Evolutionary conservation across 2,329 filamentous ascomycete species (phyloP), one percentile per base, ranked within the genome.

Genomic region (Annulohypoxylon truncatum): DNA sequence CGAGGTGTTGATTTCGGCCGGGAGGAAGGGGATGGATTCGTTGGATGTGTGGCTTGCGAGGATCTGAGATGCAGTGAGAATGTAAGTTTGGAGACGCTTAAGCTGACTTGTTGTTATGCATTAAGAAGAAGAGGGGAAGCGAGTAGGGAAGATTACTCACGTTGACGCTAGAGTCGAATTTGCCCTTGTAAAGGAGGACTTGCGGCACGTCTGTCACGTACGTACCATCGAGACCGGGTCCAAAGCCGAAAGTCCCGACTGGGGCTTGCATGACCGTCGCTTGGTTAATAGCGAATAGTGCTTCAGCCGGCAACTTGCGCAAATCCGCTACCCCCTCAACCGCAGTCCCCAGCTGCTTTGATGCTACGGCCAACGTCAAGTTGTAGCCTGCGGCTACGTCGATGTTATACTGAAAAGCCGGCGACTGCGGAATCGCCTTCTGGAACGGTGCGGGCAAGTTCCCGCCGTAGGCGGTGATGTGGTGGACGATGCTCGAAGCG

Each of bases 401-500:
- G 50, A 73, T 64, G 33, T 72, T 73, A 53, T 72, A 68, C 42
- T 74, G 68, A 55, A 70, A 75, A 2, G 68, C 71, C 10, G 73
- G 71, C 1, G 72, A 74, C 57, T 69, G 69, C 15, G 67, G 53
- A 29, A 75, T 69, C 22, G 73, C 72, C 4, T 52, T 28, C 8
- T 60, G 55, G 42, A 75, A 75, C 3, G 69, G 70, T 2, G 59
- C 55, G 1, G 47, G 10, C 9, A 58, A 22, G 9, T 71, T 76
- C 12, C 82, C 81, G 13, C 78, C 77, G 22, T 80, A 80, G 0
- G 83, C 83, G 42, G 85, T 81, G 2, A 82, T 78, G 50, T 84
- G 82, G n/a, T 82, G 79, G n/a, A 83, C 77, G 3, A 84, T 82
- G 22, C 76, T 78, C 3, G 84, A 82, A 0, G 78, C 85, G 2